Base-by-base conservation (phyloP, 768 basidiomycete species). In the Tephrocybe sp. region DNA sequence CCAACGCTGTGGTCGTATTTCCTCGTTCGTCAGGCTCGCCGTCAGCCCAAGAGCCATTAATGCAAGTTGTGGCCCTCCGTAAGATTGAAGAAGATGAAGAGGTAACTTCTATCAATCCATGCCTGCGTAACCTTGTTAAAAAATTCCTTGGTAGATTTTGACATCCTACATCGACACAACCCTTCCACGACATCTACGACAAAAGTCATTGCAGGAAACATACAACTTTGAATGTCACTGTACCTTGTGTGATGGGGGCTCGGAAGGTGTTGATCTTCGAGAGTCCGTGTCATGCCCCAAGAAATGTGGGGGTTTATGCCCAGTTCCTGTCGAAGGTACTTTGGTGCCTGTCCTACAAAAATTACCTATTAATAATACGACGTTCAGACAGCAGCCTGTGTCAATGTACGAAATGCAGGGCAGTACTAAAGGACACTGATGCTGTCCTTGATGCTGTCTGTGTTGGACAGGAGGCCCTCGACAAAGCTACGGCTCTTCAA, bases 1-100 rank as follows among this genome's bases (percentile, higher is more conserved):
- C 91, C 0, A 94, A 97, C 61, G 91, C 88, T 0, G 90, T 86
- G 25, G 79, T 94, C n/a, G 90, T 97, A 3, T 97, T 95, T 61
- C 94, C 94, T 42, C 73, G 80, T 3, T 63, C 74, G 3, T 63
- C 73, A 4, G 63, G 60, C 11, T 53, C 63, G 12, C 57, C 66
- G 1, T 50, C 58, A 0, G 58, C 49, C 16, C 65, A 74, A 22
- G 85, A 86, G 60, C 82, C 88, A 0, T 52, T 79, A 23, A 77
- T 93, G 80, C 79, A 88, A 30, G 75, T 97, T 10, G 66, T 94
- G 11, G 83, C 87, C 0, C 64, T 97, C 22, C 78, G 76, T 43
- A 70, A 79, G 12, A 86, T 98, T 27, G 42, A 55, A 1, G 62
- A 73, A 0, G 82, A 73, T 6, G 85, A 94, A 64, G 88, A 97